A percentile compares a stretch with the other conserved stretches of the same genome.
These are phyloP conservation scores for Apophysomyces variabilis DNA, from an alignment of 371 early-diverging fungal genomes.

Conservation along the genomic window DNA sequence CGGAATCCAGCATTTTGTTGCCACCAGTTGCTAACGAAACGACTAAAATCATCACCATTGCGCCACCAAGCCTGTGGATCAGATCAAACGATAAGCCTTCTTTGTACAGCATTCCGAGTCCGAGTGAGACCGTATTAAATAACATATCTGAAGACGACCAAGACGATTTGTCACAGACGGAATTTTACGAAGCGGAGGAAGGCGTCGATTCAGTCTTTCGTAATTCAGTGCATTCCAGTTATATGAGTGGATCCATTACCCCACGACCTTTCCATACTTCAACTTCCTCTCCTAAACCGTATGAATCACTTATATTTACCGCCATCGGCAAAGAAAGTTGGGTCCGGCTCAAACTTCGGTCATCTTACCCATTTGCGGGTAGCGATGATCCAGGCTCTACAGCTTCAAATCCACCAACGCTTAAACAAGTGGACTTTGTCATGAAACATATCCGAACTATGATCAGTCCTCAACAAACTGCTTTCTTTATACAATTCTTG, in stretches of 20 bases:
- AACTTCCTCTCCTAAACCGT: slow-evolving; percentile 17
- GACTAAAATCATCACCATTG: slow-evolving; percentile 45
- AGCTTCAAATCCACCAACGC: slow-evolving; percentile 16
- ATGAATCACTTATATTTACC: slow-evolving; percentile 47
- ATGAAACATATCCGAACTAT: slow-evolving; percentile 33
- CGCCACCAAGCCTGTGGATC: slow-evolving; percentile 46
- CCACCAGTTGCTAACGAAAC: slow-evolving; percentile 41
- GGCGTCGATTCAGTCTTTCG: slow-evolving; percentile 19
- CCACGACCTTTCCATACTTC: slow-evolving; percentile 17
- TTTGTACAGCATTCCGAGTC: slow-evolving; percentile 26
- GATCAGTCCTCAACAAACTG: slow-evolving; percentile 38
- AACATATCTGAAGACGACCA: slow-evolving; percentile 11
- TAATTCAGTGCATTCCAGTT: slow-evolving; percentile 25
- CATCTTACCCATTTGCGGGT: slow-evolving; percentile 25
- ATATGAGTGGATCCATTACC: slow-evolving; percentile 42
- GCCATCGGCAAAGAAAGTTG: slow-evolving; percentile 44
- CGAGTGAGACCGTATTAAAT: slow-evolving; percentile 31
- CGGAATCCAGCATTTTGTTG: slow-evolving; percentile 48
- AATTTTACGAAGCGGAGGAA: slow-evolving; percentile 41
- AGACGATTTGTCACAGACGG: slow-evolving; percentile 30
- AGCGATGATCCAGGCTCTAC: background rate
- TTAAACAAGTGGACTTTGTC: slow-evolving; percentile 39
- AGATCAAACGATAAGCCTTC: slow-evolving; percentile 20
- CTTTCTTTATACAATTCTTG: slow-evolving; percentile 38
- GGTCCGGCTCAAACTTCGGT: slow-evolving; percentile 40